Base-by-base conservation (phyloP, 495 filamentous ascomycete genomes). In the Aspergillus homomorphus region DNA sequence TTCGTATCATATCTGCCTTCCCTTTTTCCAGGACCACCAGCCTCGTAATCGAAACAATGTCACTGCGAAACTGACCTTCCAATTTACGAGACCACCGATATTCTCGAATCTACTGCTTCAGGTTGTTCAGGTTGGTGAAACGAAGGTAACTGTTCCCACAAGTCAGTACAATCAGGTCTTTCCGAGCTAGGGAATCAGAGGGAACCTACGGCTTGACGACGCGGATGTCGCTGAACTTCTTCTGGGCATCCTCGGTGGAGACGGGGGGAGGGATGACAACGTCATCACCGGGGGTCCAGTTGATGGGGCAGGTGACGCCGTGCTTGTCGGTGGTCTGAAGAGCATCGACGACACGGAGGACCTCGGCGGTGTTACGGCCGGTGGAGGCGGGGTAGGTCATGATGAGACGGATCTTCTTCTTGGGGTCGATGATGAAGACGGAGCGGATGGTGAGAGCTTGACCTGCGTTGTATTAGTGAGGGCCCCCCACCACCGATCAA, bases 391-490 rank as follows among this genome's bases (percentile, higher is more conserved):
- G 95, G 84, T 97, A 98, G 65, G 92, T 88, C 61, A 98, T 83
- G 74, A 96, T 97, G 68, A 91, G 86, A 67, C 94, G 91, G 76
- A 98, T 97, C 66, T 87, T 92, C 86, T 98, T 97, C 83, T 88
- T 96, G 56, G 94, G 95, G 81, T 98, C 94, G 74, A 98, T 95
- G 80, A 98, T 81, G 84, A 98, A 98, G 76, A 98, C 95, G 62
- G 91, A 96, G 70, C 94, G 92, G 81, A 98, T 97, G 71, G 94
- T 98, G 79, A 98, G 96, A 56, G 94, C 92, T 66, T 96, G 91
- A 30, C 65, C 62, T 65, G 43, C 15, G 28, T 18, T 18, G 61
- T 50, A 52, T 64, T 51, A 58, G 38, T 15, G 6, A 9, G 14
- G 23, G 26, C 14, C 21, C 12, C n/a, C n/a, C n/a, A n/a, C n/a